Evolutionary conservation across 2,329 filamentous ascomycete species (phyloP), one percentile per base, ranked within the genome.

Genomic region (Penicillium sp.): DNA sequence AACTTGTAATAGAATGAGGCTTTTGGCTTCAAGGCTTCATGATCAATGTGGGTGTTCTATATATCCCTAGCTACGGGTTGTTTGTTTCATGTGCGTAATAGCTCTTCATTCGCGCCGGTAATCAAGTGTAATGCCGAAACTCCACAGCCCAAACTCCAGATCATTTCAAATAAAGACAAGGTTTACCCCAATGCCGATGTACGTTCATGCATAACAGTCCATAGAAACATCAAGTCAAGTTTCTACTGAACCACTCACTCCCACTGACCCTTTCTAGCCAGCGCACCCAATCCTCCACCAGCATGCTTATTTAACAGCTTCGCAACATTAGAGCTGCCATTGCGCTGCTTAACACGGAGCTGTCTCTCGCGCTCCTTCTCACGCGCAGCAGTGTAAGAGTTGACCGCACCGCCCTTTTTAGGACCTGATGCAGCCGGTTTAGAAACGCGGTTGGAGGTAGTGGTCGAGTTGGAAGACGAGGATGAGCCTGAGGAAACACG

Each of bases 331-430:
- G 72, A 69, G 14, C 68, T 63, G 2, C 67, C 61, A 25, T 74
- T 77, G 61, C 81, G 80, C 60, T 79, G 77, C 68, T 81, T 79
- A 68, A 78, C 77, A 59, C 73, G 77, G 47, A 84, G 78, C 62
- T 80, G 79, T 66, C 77, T 80, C 65, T 85, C 83, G 19, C 84
- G 78, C 73, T 87, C 84, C 65, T 80, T 80, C 69, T 86, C 84
- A 54, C 85, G 73, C 2, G 83, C 82, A 59, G 83, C 76, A 23
- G 76, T 72, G 54, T 78, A 83, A 21, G 83, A 85, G 62, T 86
- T 85, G 10, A 87, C 83, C 46, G 82, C 82, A 27, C 81, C 84
- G 13, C 76, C 83, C 75, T 82, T 85, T 67, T 84, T 85, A n/a
- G 78, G 80, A 3, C 81, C 81, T 14, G 82, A 80, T 6, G 72